phyloP scores from a whole-genome alignment of 495 filamentous ascomycete genomes.

The Penicillium angulare region DNA sequence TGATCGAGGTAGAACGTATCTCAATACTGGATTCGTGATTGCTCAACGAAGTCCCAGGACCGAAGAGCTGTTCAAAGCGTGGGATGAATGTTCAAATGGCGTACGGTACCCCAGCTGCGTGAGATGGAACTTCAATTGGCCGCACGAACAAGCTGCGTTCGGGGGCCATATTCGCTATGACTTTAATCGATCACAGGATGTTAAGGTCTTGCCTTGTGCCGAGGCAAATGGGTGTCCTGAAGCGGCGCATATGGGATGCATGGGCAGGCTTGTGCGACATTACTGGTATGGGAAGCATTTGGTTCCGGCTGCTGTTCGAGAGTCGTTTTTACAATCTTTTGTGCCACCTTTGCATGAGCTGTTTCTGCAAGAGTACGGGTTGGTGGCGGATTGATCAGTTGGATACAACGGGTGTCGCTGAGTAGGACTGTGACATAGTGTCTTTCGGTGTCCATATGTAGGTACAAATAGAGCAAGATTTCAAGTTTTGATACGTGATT shows the following conservation, averaged over 20 bases:
- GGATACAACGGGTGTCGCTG: too few relatives aligned
- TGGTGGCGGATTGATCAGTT: background rate
- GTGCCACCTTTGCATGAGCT: slow-evolving; percentile 11
- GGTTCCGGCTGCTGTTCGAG: slow-evolving; percentile 6
- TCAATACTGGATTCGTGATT: slow-evolving; percentile 44
- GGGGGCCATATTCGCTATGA: slow-evolving; percentile 38
- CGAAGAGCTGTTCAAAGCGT: slow-evolving; percentile 34
- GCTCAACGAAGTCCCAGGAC: slow-evolving; percentile 34
- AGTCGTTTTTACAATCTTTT: slow-evolving; percentile 13
- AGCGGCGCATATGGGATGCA: slow-evolving; percentile 10
- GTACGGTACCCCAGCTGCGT: slow-evolving; percentile 28
- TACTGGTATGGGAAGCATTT: slow-evolving; percentile 17
- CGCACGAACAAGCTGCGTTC: slow-evolving; percentile 42
- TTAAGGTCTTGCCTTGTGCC: slow-evolving; percentile 34
- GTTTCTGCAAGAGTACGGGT: slow-evolving; percentile 9
- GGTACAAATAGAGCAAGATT: background rate
- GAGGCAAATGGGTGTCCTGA: slow-evolving; percentile 34
- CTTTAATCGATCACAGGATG: slow-evolving; percentile 26
- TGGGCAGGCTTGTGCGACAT: slow-evolving; percentile 17
- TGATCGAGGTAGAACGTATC: slow-evolving; percentile 22
- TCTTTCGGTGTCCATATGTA: background rate
- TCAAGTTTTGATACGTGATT: background rate
- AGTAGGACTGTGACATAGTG: too few relatives aligned
- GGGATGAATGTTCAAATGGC: slow-evolving; percentile 35
- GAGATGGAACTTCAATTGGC: slow-evolving; percentile 28